Evolutionary conservation across 108 stramenopile species (phyloP), one percentile per base, ranked within the genome.

Genomic region (Stephanodiscus triporus): DNA sequence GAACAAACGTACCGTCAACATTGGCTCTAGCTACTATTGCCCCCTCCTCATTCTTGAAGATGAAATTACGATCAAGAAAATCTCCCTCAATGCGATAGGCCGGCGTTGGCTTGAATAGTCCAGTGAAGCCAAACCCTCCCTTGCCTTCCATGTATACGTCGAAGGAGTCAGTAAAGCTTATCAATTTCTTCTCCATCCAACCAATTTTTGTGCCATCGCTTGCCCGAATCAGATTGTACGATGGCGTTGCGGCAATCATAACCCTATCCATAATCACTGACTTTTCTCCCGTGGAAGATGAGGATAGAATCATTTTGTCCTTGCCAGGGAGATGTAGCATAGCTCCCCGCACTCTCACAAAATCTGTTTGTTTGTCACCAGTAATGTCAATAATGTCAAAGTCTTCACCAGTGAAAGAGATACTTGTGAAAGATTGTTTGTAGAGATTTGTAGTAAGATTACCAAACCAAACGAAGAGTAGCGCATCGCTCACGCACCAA

Each of bases 311-410:
- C 87, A 88, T 88, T 74, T 89, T 88, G 71, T 92, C 87, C 70
- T 92, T 88, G 20, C 91, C 89, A 2, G 91, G 88, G 10, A 92
- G 70, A 42, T 92, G 91, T 36, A 92, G 68, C 88, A 92, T 88
- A 23, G 91, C 91, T 6, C 91, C 91, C 24, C 89, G 86, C 10
- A 92, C 87, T 10, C 68, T 59, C 11, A 59, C 72, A 65, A 83
- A 88, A 6, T 72, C 76, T 32, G 16, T 47, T 32, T 69, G 66
- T 22, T 45, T 66, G 40, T 63, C 66, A n/a, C 67, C 48, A 7
- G 58, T 61, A 27, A 77, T 42, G 27, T 86, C 84, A 10, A 55
- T 43, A 16, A 89, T 83, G 63, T 92, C 91, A 84, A 92, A 92
- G 45, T 92, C 91, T 80, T 92, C 91, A 27, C 91, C 91, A 19